phyloP scores from a whole-genome alignment of 805 yeast species.

The Wickerhamiella musiphila region DNA sequence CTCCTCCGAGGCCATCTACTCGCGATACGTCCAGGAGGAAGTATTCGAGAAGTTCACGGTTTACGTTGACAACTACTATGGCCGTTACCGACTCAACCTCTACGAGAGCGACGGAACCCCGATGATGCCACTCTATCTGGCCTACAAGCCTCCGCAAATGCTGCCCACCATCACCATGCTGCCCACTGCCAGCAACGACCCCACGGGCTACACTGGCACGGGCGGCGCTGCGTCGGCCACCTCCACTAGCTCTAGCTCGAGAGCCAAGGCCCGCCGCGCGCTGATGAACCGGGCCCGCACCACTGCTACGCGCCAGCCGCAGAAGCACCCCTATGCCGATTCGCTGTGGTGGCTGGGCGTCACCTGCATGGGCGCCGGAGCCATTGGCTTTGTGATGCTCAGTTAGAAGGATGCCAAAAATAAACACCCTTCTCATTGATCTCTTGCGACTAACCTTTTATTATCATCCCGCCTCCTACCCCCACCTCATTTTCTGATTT shows the following conservation, averaged over 20 bases:
- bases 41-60: slow-evolving; percentile 41
- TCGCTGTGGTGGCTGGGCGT: slow-evolving; percentile 26
- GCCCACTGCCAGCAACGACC: slow-evolving; percentile 35
- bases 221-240: slow-evolving; percentile 6
- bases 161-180: slow-evolving; percentile 82
- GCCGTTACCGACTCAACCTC: slow-evolving; percentile 58
- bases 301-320: slow-evolving; percentile 30
- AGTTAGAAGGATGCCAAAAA: no score
- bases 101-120: slow-evolving; percentile 57
- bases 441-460: no score
- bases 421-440: no score
- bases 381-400: slow-evolving; percentile 14
- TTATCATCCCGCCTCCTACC: no score
- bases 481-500: no score
- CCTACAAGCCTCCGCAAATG: slow-evolving; percentile 91
- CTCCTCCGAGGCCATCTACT: slow-evolving; percentile 33
- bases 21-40: slow-evolving; percentile 56
- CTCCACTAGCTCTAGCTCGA: slow-evolving; percentile 4
- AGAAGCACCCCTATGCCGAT: slow-evolving; percentile 11
- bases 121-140: slow-evolving; percentile 76
- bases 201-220: background rate
- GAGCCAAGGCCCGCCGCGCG: slow-evolving; percentile 42
- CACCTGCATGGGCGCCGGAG: slow-evolving; percentile 23
- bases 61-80: slow-evolving; percentile 61
- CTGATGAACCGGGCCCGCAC: slow-evolving; percentile 70